Evolutionary conservation across 257 asterid genomes (phyloP), one percentile per base, ranked within the genome.

Genomic region (Nicotiana tomentosiformis): DNA sequence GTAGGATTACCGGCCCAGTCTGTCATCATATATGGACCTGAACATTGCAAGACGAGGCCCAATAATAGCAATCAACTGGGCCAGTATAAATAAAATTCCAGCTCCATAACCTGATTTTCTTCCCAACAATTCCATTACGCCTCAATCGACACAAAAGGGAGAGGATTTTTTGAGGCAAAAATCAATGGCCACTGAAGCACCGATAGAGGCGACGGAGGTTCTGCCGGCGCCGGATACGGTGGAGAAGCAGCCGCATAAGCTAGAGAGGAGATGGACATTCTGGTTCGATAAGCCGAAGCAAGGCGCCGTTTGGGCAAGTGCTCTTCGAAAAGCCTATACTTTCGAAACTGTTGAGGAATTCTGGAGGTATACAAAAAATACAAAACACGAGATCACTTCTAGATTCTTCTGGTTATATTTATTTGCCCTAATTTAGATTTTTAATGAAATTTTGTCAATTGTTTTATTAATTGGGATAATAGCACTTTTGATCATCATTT

Each of bases 331-430:
- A 85, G 94, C 79, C 29, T 93, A 92, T 79, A 92, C 98, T 37
- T 96, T 96, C 84, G 98, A 94, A 61, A 96, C 98, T 43, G 97
- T 96, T 53, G 98, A 96, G 77, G 98, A 96, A 82, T 96, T 96
- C 88, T 96, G 99, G 99, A 90, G 97, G 99, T 96, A 43, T 43
- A 43, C 51, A 9, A 9, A 43, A 32, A 9, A 1, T 9, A 43
- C 51, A 43, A 43, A 8, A 43, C 51, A 43, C 12, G 51, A 43
- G 51, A 43, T 43, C 51, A 9, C 51, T 51, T 51, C 15, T 76
- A 51, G 64, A 26, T 49, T 76, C 43, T 76, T 51, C 64, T 7
- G 2, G 14, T 46, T 72, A 46, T 43, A n/a, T 46, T 12, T 46
- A 5, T 43, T n/a, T 39, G 5, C n/a, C 9, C 33, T 10, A 53